Evolutionary conservation across 2,329 filamentous ascomycete species (phyloP).

Genomic region (Aureobasidium sp.): DNA sequence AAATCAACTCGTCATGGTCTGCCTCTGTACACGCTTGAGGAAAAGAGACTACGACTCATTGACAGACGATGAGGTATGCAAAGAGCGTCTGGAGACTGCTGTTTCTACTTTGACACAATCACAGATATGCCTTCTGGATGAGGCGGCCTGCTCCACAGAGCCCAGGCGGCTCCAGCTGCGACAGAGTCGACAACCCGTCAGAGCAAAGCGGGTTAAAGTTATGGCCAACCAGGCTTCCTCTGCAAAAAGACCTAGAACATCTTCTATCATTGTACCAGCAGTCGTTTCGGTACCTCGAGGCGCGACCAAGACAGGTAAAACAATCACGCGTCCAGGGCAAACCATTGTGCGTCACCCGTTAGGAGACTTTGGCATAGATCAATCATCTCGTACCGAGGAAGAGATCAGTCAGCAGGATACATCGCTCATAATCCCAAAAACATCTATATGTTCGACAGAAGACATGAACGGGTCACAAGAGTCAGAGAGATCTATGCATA

Average conservation of each 20-base stretch:
- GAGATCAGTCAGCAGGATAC: too few species aligned
- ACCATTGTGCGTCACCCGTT: too few species aligned
- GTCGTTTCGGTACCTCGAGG: too few species aligned
- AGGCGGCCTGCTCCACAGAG: not conserved
- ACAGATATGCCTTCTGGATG: not conserved
- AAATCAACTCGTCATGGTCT: not conserved
- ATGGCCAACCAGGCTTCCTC: not conserved
- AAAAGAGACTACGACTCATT: not conserved
- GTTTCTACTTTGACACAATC: not conserved
- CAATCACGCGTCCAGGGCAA: too few species aligned
- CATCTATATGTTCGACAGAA: not conserved
- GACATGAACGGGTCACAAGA: not conserved
- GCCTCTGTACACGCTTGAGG: not conserved
- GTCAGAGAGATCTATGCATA: not conserved
- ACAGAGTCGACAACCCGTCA: not conserved
- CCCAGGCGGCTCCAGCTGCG: not conserved
- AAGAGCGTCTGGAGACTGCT: not conserved
- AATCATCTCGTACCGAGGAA: too few species aligned
- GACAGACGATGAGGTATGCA: not conserved
- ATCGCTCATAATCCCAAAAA: not conserved
- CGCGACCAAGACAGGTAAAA: too few species aligned
- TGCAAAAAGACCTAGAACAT: not conserved
- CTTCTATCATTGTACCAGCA: too few species aligned
- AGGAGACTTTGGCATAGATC: too few species aligned
- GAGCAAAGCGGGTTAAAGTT: not conserved